Percentiles rank a stretch among this genome's conserved stretches.
These are phyloP conservation scores for Gynostemma pentaphyllum DNA, from an alignment of 306 rosid species.

Conservation along the genomic window DNA sequence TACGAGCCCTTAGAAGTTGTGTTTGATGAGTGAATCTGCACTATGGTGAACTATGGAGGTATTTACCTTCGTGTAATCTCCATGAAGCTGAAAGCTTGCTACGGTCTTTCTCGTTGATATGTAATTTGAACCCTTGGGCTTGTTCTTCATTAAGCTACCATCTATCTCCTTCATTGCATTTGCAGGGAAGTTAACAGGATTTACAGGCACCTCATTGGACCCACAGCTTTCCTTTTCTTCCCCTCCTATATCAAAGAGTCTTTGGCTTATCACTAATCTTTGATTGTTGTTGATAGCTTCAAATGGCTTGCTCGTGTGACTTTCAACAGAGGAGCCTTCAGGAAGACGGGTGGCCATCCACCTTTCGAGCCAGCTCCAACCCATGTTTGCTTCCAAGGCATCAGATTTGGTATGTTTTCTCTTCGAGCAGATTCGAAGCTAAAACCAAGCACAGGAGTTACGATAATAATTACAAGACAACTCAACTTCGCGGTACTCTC, in stretches of 20 bases:
- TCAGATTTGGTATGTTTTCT: conserved; percentile 33
- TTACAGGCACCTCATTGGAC: conserved; percentile 66
- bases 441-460: not conserved
- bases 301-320: conserved; percentile 28
- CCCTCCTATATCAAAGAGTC: conserved; percentile 36
- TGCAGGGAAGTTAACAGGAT: conserved; percentile 35
- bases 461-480: not conserved
- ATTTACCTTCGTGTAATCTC: conserved; percentile 40
- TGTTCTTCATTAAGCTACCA: conserved; percentile 23
- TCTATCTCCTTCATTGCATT: conserved; percentile 24
- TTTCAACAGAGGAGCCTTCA: conserved; percentile 43
- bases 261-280: conserved; percentile 19
- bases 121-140: conserved; percentile 33
- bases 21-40: not conserved
- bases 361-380: conserved; percentile 97
- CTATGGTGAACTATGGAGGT: conserved; percentile 2
- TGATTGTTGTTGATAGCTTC: conserved; percentile 26
- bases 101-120: conserved; percentile 44
- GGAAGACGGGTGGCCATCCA: conserved; percentile 96
- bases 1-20: not conserved
- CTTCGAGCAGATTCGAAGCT: conserved; percentile 77
- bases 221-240: conserved; percentile 93
- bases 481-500: not conserved
- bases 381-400: conserved; percentile 47
- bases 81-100: conserved; percentile 37